Base-by-base conservation (phyloP, 257 asterid species). In the Jasminum sambac region DNA sequence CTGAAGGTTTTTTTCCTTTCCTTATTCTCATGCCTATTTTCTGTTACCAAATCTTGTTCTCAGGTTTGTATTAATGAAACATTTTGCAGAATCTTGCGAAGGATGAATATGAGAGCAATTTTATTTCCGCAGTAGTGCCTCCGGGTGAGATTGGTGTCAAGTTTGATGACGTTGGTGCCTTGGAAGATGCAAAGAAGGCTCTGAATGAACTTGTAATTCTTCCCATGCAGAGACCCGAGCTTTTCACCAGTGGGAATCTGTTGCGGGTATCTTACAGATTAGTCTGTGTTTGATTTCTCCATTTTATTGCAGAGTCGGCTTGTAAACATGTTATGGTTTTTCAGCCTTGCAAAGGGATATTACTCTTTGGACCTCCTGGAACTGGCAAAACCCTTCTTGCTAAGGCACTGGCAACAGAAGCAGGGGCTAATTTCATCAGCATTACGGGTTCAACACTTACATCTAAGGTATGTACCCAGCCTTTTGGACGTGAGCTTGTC, bases 311-410 rank as follows among this genome's bases (percentile, higher is more conserved):
- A 74, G 38, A 74, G 64, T 43, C 66, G 65, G 19, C 52, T 39
- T 40, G 25, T 74, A 59, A 73, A 59, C 5, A 25, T 52, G 6
- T 30, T 39, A 50, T 36, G 4, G 34, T 63, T 63, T 43, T 13
- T 79, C 90, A 95, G 99, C 99, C 99, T 76, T 95, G 99, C 95
- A 95, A 95, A 84, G 99, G 99, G 30, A 86, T 95, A 74, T 84
- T 95, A 78, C 98, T 95, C 55, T 91, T 95, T 78, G 99, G 99
- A 12, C 99, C 99, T 67, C 99, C 99, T 37, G 99, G 99, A 71
- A 95, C 99, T 50, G 99, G 99, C 64, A 95, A 95, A 84, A 95
- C 99, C 58, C 99, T 95, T 77, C 82, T 95, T 67, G 99, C 98
- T 5, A 95, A 95, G 79, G 99, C 99, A 0, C 97, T 91, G 73